These are phyloP conservation scores for Phlebiopsis gigantea DNA, from an alignment of 768 basidiomycete species.

Conservation along the genomic window DNA sequence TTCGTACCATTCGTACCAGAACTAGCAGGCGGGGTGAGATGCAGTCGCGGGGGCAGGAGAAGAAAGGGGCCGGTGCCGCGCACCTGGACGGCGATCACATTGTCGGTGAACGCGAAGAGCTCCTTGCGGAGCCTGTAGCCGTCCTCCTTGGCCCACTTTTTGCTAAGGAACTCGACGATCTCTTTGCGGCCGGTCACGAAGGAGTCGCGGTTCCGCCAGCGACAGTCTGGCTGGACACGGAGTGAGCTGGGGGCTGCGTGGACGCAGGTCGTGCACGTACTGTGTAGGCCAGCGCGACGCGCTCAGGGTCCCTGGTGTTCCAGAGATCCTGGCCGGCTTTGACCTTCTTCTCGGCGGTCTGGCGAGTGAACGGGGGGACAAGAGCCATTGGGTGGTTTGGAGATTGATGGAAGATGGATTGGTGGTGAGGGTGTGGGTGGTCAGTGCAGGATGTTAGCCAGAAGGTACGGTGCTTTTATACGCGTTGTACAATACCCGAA, in stretches of 20 bases:
- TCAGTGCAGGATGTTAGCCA: neutral
- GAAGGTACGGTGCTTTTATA: neutral
- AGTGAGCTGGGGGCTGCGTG: too few relatives aligned
- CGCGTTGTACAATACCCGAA: neutral
- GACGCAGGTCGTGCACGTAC: conserved; percentile 18
- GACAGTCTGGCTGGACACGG: conserved; percentile 29
- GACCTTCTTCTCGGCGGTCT: conserved; percentile 37
- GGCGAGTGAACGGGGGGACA: conserved; percentile 27
- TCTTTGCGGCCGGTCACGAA: conserved; percentile 41
- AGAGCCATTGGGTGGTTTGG: conserved; percentile 12
- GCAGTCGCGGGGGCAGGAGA: neutral
- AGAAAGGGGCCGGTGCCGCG: conserved; percentile 11
- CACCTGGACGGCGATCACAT: conserved; percentile 52
- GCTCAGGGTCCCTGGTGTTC: conserved; percentile 36
- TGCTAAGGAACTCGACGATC: conserved; percentile 40
- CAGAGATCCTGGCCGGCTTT: conserved; percentile 47
- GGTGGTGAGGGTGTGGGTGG: neutral
- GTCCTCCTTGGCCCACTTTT: conserved; percentile 49
- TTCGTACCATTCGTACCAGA: conserved; percentile 45
- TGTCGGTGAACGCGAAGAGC: conserved; percentile 46
- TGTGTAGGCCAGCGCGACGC: conserved; percentile 45
- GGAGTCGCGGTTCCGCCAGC: conserved; percentile 51
- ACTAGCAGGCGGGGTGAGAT: conserved; percentile 19
- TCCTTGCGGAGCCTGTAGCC: conserved; percentile 48
- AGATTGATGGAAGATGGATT: neutral